phyloP scores from a whole-genome alignment of 352 stramenopile species.

The Phytophthora cryptogea region DNA sequence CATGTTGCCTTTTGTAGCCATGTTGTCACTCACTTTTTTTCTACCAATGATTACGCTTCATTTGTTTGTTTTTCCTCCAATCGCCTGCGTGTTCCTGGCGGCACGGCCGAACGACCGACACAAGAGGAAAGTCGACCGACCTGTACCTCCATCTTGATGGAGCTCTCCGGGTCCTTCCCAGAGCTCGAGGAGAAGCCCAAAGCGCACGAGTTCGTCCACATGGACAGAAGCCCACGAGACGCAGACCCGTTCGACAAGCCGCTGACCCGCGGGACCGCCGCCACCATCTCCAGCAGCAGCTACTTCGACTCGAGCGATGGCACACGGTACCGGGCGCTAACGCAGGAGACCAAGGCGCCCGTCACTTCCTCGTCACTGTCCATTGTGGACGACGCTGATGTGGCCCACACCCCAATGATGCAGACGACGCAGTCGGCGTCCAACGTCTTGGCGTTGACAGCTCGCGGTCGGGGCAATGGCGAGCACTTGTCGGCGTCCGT shows the following conservation, averaged over 20 bases:
- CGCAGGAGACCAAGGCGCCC: constrained; percentile 11
- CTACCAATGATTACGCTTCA: too few species aligned
- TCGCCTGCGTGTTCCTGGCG: background rate
- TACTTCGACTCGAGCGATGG: constrained; percentile 32
- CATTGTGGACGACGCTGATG: constrained; percentile 14
- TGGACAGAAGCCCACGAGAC: constrained; percentile 6
- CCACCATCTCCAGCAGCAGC: constrained; percentile 33
- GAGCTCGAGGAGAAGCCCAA: constrained; percentile 27
- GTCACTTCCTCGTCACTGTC: constrained; percentile 17
- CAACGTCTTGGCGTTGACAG: constrained; percentile 36
- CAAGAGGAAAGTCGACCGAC: background rate
- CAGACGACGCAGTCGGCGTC: constrained; percentile 30
- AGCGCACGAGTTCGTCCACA: constrained; percentile 2
- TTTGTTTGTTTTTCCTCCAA: background rate
- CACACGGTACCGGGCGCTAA: constrained; percentile 15
- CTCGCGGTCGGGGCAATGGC: constrained; percentile 10
- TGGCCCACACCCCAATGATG: constrained; percentile 4
- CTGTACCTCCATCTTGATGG: constrained; percentile 22
- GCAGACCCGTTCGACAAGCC: constrained; percentile 19
- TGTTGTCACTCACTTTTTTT: background rate
- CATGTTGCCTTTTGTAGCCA: background rate
- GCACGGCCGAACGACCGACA: too few species aligned
- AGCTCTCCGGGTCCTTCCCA: constrained; percentile 13
- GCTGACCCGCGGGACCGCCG: constrained; percentile 13
- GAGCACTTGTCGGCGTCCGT: constrained; percentile 28